phyloP scores from a whole-genome alignment of 768 basidiomycete genomes.

The Ramaria sp. region DNA sequence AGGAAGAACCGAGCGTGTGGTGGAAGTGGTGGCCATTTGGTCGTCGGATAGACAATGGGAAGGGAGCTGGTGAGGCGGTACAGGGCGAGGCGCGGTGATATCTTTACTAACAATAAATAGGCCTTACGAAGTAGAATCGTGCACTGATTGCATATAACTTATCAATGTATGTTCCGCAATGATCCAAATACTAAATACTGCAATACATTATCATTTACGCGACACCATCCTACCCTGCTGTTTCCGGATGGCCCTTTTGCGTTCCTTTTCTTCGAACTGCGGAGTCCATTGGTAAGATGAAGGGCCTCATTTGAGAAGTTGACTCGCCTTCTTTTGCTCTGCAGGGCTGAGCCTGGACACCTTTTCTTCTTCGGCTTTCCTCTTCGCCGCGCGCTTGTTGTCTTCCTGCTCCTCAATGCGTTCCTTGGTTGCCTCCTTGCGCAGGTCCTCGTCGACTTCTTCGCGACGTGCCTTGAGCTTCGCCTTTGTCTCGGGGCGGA shows the following conservation, averaged over 20 bases:
- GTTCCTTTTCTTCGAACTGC: constrained; percentile 64
- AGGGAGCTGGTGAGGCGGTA: constrained; percentile 60
- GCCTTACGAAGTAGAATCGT: background rate
- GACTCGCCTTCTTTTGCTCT: constrained; percentile 70
- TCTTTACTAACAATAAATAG: background rate
- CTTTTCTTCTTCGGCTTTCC: constrained; percentile 62
- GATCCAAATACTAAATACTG: background rate
- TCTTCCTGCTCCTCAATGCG: constrained; percentile 40
- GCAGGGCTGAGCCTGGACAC: constrained; percentile 62
- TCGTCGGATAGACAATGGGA: constrained; percentile 14
- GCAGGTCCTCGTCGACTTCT: constrained; percentile 57
- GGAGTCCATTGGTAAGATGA: background rate
- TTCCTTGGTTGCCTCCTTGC: constrained; percentile 54
- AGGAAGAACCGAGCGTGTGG: constrained; percentile 27
- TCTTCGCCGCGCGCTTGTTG: constrained; percentile 62
- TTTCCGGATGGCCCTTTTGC: constrained; percentile 61
- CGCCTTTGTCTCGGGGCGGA: constrained; percentile 72
- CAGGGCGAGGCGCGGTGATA: background rate
- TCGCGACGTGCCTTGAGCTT: constrained; percentile 72
- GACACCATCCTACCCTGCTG: constrained; percentile 50
- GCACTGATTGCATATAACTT: background rate
- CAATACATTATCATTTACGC: constrained; percentile 30
- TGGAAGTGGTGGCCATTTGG: constrained; percentile 40
- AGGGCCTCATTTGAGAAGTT: background rate
- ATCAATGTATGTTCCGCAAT: background rate